Evolutionary conservation across 495 filamentous ascomycete genomes (phyloP), one percentile per base, ranked within the genome.

Genomic region (Penicillium goetzii): DNA sequence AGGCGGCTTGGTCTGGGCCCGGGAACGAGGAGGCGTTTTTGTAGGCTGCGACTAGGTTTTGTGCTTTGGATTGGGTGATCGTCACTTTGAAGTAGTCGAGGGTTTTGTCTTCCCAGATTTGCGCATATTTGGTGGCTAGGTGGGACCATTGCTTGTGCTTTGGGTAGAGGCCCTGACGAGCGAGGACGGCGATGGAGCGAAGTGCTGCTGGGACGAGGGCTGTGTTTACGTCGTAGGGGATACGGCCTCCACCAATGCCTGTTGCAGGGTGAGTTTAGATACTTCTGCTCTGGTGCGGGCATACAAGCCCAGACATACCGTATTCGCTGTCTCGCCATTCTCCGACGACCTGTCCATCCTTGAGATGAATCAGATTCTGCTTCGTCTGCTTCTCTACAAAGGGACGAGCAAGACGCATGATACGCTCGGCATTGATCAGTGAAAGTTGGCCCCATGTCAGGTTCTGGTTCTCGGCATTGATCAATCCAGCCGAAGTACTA

Each of bases 141-240:
- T 55, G 58, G 21, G 63, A 60, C 86, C 86, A 89, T 1, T 81
- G 66, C 0, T 79, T 60, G 64, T 83, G 76, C 4, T 70, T 67
- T 5, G 79, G 73, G 59, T 83, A 86, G 64, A 88, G 76, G 5
- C 83, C 84, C 11, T 74, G 74, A 10, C 60, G 67, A 2, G 84
- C 72, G 15, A 90, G 75, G 8, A 76, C 71, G 19, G 82, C 80
- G 56, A 89, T 87, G 8, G 86, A 76, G 5, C 81, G 79, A 1
- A 90, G 74, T 17, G 84, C 86, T 17, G 87, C 86, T 1, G 87
- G 87, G 0, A 83, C 82, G 4, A 90, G 72, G 25, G 84, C 87
- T 9, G 85, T 85, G 62, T 89, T 90, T 17, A 90, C 87, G 62
- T 89, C 85, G 70, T 84, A 89, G 0, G 87, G 87, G 47, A 88